Evolutionary conservation across 352 stramenopile genomes (phyloP).

Genomic region (Phytophthora fragariae): DNA sequence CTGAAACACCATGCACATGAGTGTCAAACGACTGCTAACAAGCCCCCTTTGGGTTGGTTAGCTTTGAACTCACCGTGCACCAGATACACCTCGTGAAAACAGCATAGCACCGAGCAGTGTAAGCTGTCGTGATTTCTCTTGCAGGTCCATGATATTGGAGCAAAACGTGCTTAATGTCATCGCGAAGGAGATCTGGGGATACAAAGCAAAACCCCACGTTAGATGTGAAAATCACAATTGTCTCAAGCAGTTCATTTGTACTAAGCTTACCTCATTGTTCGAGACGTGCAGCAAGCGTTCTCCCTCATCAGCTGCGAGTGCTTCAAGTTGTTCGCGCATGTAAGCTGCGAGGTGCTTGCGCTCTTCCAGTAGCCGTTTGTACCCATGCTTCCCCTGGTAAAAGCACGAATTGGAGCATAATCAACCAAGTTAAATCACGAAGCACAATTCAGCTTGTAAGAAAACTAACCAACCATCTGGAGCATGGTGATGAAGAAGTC

Average conservation of each 20-base stretch:
- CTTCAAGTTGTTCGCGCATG: conserved; percentile 79
- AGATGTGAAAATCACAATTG: too few relatives aligned
- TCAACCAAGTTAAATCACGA: too few relatives aligned
- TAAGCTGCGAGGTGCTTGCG: conserved; percentile 79
- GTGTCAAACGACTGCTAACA: conserved; percentile 6
- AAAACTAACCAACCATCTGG: conserved; percentile 90
- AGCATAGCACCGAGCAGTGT: conserved; percentile 98
- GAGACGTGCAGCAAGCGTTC: conserved; percentile 92
- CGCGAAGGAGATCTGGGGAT: conserved; percentile 76
- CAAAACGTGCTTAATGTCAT: conserved; percentile 91
- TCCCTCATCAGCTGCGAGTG: conserved; percentile 84
- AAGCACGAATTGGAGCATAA: conserved; percentile 2
- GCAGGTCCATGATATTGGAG: conserved; percentile 25
- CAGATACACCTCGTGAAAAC: conserved; percentile 96
- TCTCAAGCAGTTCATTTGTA: not conserved
- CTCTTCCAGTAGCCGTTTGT: conserved; percentile 87
- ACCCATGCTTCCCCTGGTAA: conserved; percentile 79
- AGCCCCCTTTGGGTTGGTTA: not conserved
- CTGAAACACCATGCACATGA: conserved; percentile 30
- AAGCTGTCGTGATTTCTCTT: conserved; percentile 51
- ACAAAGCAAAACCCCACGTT: not conserved
- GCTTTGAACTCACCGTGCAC: conserved; percentile 76
- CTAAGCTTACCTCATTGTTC: conserved; percentile 85
- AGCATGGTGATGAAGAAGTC: conserved; percentile 99
- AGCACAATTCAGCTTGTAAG: not conserved